These are phyloP conservation scores for Clarireedia hainanense DNA, from an alignment of 2,329 filamentous ascomycete species.

Conservation along the genomic window DNA sequence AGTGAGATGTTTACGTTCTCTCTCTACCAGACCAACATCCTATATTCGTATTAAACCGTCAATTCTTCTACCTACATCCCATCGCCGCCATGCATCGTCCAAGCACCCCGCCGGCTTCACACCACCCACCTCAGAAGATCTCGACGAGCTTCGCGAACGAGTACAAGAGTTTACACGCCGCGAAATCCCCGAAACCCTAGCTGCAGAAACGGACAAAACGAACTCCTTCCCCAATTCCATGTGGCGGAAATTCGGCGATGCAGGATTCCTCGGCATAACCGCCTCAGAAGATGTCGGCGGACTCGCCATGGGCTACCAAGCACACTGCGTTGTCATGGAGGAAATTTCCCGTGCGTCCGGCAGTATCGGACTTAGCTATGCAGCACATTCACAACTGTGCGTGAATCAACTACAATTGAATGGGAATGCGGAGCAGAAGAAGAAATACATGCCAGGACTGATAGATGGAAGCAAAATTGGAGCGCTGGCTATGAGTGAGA, in stretches of 20 bases:
- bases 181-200: slow-evolving; percentile 79
- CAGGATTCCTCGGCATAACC: slow-evolving; percentile 86
- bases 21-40: slow-evolving; percentile 19
- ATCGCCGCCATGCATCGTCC: slow-evolving; percentile 47
- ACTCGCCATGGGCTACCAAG: slow-evolving; percentile 88
- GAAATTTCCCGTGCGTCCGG: slow-evolving; percentile 83
- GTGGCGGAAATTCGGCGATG: slow-evolving; percentile 90
- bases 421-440: slow-evolving; percentile 70
- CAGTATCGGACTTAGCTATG: slow-evolving; percentile 83
- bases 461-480: slow-evolving; percentile 76
- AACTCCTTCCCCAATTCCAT: slow-evolving; percentile 87
- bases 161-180: slow-evolving; percentile 74
- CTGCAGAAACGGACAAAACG: slow-evolving; percentile 69
- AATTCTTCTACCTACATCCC: slow-evolving; percentile 27
- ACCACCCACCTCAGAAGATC: slow-evolving; percentile 42
- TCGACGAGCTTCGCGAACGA: slow-evolving; percentile 44
- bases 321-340: slow-evolving; percentile 92
- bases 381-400: slow-evolving; percentile 91
- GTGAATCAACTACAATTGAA: slow-evolving; percentile 95
- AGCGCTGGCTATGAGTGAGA: slow-evolving; percentile 91
- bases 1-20: slow-evolving; percentile 18
- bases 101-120: slow-evolving; percentile 60
- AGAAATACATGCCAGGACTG: slow-evolving; percentile 69
- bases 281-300: slow-evolving; percentile 90
- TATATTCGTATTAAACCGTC: slow-evolving; percentile 17